A percentile compares a stretch with the other conserved stretches of the same genome.
Evolutionary conservation across 2,329 filamentous ascomycete species (phyloP).

Genomic region (Beauveria varroae): DNA sequence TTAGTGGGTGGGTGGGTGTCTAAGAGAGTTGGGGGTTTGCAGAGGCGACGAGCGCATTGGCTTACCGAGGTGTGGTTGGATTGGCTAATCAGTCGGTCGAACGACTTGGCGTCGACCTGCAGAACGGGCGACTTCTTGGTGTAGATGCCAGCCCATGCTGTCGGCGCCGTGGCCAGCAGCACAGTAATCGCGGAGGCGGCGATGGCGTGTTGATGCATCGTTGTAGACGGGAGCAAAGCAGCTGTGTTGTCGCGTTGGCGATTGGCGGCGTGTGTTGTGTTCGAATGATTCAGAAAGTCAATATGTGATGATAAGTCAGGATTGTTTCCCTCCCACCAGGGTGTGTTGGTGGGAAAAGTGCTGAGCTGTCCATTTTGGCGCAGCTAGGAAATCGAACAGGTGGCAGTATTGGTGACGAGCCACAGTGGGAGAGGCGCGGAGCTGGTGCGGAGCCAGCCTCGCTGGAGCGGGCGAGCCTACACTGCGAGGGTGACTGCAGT

Average conservation of each 20-base stretch:
- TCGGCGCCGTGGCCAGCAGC: slow-evolving; percentile 58
- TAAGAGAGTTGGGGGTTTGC: neutral
- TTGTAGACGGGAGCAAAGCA: neutral
- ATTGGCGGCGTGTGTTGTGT: too few species aligned
- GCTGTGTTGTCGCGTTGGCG: neutral
- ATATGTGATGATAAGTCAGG: neutral
- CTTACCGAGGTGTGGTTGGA: slow-evolving; percentile 89
- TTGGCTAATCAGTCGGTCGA: slow-evolving; percentile 73
- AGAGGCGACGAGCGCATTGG: slow-evolving; percentile 3
- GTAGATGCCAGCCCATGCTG: slow-evolving; percentile 68
- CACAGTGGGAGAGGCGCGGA: neutral
- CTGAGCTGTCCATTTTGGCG: neutral
- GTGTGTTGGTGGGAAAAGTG: neutral
- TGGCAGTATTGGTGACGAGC: slow-evolving; percentile 1
- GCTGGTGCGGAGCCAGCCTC: slow-evolving; percentile 2
- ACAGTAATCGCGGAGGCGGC: slow-evolving; percentile 31
- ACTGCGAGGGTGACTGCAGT: too few species aligned
- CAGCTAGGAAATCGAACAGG: slow-evolving; percentile 8
- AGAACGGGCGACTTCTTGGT: slow-evolving; percentile 80
- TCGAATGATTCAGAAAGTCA: too few species aligned
- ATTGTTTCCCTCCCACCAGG: neutral
- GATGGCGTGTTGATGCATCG: slow-evolving; percentile 10
- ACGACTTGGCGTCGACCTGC: slow-evolving; percentile 71
- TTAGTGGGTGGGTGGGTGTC: neutral
- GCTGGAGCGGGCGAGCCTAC: too few species aligned